Percentiles rank a stretch among this genome's conserved stretches.
Evolutionary conservation across 169 alveolate genomes (phyloP).

Genomic region (Toxoplasma gondii): DNA sequence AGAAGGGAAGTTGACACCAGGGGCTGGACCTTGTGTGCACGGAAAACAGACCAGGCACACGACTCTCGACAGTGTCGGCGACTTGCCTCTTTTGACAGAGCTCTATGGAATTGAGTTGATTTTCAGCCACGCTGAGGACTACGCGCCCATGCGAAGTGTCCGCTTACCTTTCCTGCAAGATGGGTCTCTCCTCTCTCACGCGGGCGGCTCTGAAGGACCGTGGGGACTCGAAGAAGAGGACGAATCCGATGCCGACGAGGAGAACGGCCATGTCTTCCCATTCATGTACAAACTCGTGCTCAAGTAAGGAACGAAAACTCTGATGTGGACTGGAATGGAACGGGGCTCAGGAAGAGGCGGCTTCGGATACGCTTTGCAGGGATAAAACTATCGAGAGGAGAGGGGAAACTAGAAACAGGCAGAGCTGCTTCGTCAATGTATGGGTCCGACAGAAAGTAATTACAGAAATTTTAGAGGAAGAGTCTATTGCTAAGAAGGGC

Average conservation of each 20-base stretch:
- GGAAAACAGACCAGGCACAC: no score
- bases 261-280: slow-evolving; percentile 14
- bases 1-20: no score
- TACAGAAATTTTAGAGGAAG: no score
- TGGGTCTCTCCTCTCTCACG: slow-evolving; percentile 1
- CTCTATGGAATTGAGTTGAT: slow-evolving; percentile 48
- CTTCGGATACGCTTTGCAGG: no score
- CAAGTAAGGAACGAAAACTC: slow-evolving; percentile 16
- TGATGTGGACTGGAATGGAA: background rate
- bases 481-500: no score
- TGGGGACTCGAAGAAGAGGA: background rate
- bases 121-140: slow-evolving; percentile 32
- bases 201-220: background rate
- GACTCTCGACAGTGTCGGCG: background rate
- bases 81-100: background rate
- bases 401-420: no score
- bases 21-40: no score
- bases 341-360: no score
- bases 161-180: slow-evolving; percentile 49
- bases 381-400: no score
- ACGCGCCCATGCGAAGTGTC: slow-evolving; percentile 49
- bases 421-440: no score
- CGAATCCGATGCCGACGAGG: background rate
- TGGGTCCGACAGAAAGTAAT: no score
- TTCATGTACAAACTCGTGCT: slow-evolving; percentile 52